These are phyloP conservation scores for Gomphus bonarii DNA, from an alignment of 1,284 basidiomycete genomes.

Conservation along the genomic window DNA sequence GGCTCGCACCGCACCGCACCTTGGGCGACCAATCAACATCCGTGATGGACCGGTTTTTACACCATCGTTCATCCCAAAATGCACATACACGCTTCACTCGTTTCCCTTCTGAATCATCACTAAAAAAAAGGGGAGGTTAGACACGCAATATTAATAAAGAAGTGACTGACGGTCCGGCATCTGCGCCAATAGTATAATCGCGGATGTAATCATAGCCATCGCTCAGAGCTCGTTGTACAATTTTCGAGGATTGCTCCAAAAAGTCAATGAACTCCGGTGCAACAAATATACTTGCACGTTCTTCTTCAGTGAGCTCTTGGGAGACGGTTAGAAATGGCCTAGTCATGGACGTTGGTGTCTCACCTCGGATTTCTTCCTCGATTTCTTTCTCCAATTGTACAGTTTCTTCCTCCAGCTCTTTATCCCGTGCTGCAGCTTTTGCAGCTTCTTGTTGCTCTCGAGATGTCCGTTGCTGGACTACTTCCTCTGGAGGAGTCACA, in stretches of 20 bases:
- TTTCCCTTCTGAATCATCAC: slow-evolving; percentile 83
- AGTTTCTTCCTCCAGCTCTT: slow-evolving; percentile 74
- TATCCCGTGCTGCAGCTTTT: slow-evolving; percentile 59
- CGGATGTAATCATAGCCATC: slow-evolving; percentile 95
- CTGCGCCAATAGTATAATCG: slow-evolving; percentile 84
- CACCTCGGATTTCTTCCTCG: slow-evolving; percentile 73
- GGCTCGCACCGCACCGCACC: slow-evolving; percentile 30
- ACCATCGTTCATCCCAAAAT: slow-evolving; percentile 83
- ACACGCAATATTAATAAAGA: slow-evolving; percentile 4
- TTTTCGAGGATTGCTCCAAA: slow-evolving; percentile 90
- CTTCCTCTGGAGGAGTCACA: slow-evolving; percentile 51
- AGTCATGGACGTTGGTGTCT: slow-evolving; percentile 12
- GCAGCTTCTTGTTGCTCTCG: slow-evolving; percentile 51
- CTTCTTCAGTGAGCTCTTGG: slow-evolving; percentile 76
- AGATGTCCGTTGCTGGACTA: slow-evolving; percentile 60
- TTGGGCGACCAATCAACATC: slow-evolving; percentile 97
- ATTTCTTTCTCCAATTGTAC: slow-evolving; percentile 71
- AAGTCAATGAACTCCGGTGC: slow-evolving; percentile 90
- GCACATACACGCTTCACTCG: slow-evolving; percentile 82
- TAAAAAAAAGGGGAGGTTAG: slow-evolving; percentile 23
- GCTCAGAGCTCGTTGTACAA: slow-evolving; percentile 91
- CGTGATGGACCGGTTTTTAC: slow-evolving; percentile 88
- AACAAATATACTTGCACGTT: slow-evolving; percentile 69
- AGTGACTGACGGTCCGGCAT: slow-evolving; percentile 55
- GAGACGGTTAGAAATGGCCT: slow-evolving; percentile 9